Conservation (phyloP, 768 basidiomycete genomes). For the Boletus huronensis region DNA sequence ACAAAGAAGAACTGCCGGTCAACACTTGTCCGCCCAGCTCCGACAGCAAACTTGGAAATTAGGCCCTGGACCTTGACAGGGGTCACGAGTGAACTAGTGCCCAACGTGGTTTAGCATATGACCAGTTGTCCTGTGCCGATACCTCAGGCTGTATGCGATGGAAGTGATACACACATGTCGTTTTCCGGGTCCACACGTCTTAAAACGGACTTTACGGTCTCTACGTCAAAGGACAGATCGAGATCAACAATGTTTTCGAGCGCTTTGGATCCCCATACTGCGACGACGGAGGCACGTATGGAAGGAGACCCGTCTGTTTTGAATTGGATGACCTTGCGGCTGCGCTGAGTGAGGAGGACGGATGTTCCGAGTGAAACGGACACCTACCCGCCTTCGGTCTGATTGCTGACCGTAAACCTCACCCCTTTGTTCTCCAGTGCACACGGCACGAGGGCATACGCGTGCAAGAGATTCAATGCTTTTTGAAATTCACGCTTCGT, state of each 20-base stretch:
- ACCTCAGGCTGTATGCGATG: background rate
- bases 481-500: constrained; percentile 87
- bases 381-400: constrained; percentile 64
- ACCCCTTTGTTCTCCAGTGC: constrained; percentile 54
- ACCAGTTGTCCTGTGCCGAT: background rate
- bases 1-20: constrained; percentile 93
- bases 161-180: constrained; percentile 19
- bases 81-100: constrained; percentile 24
- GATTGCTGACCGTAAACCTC: constrained; percentile 70
- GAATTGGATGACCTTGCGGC: constrained; percentile 65
- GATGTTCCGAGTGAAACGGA: background rate
- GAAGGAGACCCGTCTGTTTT: constrained; percentile 67
- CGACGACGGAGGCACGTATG: constrained; percentile 57
- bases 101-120: constrained; percentile 2
- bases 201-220: constrained; percentile 47
- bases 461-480: constrained; percentile 74
- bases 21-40: constrained; percentile 69
- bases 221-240: constrained; percentile 63
- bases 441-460: constrained; percentile 88
- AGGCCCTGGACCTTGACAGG: constrained; percentile 67
- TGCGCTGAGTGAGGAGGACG: constrained; percentile 23
- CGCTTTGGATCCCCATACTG: constrained; percentile 83
- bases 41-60: constrained; percentile 76
- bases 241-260: constrained; percentile 75
- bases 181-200: constrained; percentile 20